Evolutionary conservation across 306 rosid species (phyloP), one percentile per base, ranked within the genome.

Genomic region (Corylus avellana): DNA sequence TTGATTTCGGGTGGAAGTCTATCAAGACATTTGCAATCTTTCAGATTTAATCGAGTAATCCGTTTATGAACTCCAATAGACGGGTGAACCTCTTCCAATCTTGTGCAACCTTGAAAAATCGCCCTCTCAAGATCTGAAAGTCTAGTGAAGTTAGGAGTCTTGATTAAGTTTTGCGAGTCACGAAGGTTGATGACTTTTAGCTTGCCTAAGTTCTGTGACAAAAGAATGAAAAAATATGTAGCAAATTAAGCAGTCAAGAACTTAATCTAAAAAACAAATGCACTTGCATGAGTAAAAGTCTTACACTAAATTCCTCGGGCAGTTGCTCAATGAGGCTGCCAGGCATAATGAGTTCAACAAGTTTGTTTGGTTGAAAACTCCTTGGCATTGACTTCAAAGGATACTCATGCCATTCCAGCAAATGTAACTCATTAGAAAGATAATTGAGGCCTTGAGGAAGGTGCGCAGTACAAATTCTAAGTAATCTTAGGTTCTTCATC

Each of bases 301-400:
- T 27, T 75, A 79, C 86, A 59, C 49, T 68, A 61, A 4, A 42
- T 75, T 62, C 75, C 25, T 63, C 20, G 48, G 80, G 80, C 10
- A 75, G 53, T 35, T 70, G 27, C 66, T 35, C 6, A 1, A 83
- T 5, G 22, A 42, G 72, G 55, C 80, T 74, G 5, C 56, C 39
- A 5, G 18, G 49, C 80, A 83, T 70, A 53, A 69, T 72, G 9
- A 83, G 72, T 71, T 79, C 37, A 29, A 83, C 86, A 51, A 83
- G 80, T 10, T 78, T 69, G 13, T 47, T 6, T 0, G 69, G 69
- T 50, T 78, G 78, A 49, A 70, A 51, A 32, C 42, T 14, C 20
- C 1, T 35, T 18, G 86, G 78, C 12, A 83, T 51, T 5, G 25
- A 63, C 16, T 59, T 51, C 42, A 81, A 49, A 22, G 74, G 73